phyloP scores from a whole-genome alignment of 2,329 filamentous ascomycete species.

The Neonectria sp. region DNA sequence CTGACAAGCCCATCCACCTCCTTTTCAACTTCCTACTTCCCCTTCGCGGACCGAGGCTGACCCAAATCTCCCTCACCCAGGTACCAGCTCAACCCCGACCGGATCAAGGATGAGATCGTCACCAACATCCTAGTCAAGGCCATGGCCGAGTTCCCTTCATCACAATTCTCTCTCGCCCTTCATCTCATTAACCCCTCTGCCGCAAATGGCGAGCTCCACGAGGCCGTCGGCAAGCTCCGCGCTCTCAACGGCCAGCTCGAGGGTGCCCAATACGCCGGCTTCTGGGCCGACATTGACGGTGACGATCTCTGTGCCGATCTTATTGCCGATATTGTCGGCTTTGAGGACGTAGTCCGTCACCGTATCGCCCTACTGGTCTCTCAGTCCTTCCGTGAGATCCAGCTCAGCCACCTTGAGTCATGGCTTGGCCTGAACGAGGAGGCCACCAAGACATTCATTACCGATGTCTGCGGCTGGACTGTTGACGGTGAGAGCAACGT shows the following conservation, averaged over 20 bases:
- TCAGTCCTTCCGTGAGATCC: conserved; percentile 83
- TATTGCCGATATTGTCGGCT: conserved; percentile 93
- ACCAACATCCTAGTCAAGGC: conserved; percentile 99
- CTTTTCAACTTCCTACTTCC: conserved; percentile 5
- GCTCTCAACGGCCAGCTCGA: conserved; percentile 89
- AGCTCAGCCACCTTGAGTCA: conserved; percentile 76
- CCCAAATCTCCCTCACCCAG: conserved; percentile 62
- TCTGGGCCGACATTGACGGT: conserved; percentile 93
- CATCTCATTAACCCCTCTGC: conserved; percentile 91
- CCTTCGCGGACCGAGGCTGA: conserved; percentile 35
- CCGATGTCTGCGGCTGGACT: conserved; percentile 89
- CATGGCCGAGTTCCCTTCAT: conserved; percentile 95
- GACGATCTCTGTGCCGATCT: conserved; percentile 97
- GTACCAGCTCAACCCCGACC: conserved; percentile 99
- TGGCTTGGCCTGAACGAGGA: conserved; percentile 83
- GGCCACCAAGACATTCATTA: conserved; percentile 82
- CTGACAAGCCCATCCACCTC: conserved; percentile 66
- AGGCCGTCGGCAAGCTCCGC: conserved; percentile 91
- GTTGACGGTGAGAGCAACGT: conserved; percentile 78
- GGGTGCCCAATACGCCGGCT: conserved; percentile 89
- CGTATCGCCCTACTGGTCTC: conserved; percentile 91
- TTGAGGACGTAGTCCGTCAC: conserved; percentile 93
- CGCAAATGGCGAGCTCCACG: conserved; percentile 80
- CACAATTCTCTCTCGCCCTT: conserved; percentile 94
- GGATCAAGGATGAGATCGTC: conserved; percentile 95